Conservation (phyloP, 2,329 filamentous ascomycete species). For the Fusarium denticulatum region DNA sequence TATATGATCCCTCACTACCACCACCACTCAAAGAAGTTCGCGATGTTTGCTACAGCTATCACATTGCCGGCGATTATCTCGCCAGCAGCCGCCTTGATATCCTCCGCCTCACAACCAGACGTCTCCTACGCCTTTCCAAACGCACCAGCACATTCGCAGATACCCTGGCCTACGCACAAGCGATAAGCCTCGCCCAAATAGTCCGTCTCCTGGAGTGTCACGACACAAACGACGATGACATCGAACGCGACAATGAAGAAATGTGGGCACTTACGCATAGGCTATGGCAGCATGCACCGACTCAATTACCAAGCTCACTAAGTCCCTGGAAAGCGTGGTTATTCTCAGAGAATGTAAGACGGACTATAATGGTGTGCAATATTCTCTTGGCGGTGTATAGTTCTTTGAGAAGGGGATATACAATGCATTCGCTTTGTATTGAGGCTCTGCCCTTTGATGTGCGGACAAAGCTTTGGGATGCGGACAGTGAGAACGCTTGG, state of each 20-base stretch:
- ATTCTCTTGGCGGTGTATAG: neutral
- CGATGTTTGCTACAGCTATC: neutral
- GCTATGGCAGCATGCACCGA: neutral
- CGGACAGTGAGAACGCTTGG: neutral
- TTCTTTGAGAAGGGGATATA: slow-evolving; percentile 2
- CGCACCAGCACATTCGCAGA: neutral
- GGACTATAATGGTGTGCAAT: slow-evolving; percentile 8
- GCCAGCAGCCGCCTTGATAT: neutral
- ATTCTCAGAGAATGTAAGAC: neutral
- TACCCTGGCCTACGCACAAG: neutral
- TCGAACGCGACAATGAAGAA: neutral
- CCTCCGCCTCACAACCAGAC: neutral
- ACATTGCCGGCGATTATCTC: neutral
- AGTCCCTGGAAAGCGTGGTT: slow-evolving; percentile 14
- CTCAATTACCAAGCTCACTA: neutral
- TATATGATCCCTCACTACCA: neutral
- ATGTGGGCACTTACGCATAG: neutral
- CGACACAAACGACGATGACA: neutral
- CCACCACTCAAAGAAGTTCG: neutral
- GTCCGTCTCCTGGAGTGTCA: neutral
- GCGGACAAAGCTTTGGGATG: neutral
- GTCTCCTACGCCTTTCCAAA: neutral
- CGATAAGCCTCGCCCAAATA: neutral
- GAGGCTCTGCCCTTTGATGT: slow-evolving; percentile 13
- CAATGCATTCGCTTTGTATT: slow-evolving; percentile 1